Conservation (phyloP, 1,284 basidiomycete genomes). For the Ganoderma meredithae region DNA sequence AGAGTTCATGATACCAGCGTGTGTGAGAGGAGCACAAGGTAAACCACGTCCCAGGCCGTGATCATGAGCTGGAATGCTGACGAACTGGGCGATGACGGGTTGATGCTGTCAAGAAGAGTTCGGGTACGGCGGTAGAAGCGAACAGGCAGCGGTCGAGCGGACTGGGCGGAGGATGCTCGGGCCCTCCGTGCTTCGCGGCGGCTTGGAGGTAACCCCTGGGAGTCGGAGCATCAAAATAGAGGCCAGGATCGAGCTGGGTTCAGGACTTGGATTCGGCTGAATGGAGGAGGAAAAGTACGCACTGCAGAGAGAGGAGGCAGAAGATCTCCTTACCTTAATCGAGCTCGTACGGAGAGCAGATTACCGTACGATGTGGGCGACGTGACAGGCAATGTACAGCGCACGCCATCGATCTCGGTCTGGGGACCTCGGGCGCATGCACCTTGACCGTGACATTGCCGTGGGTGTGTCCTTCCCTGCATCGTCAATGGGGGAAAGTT, state of each 20-base stretch:
- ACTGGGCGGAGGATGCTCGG: background rate
- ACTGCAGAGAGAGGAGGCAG: background rate
- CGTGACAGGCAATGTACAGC: background rate
- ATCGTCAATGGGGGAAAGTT: background rate
- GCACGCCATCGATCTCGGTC: background rate
- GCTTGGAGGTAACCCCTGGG: background rate
- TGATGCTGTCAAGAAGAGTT: background rate
- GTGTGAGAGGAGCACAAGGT: background rate
- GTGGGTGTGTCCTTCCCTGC: background rate
- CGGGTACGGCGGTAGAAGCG: constrained; percentile 1
- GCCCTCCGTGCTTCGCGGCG: constrained; percentile 2
- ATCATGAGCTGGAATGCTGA: background rate
- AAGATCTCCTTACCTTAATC: background rate
- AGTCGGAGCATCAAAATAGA: background rate
- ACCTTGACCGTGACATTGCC: background rate
- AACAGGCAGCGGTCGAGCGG: background rate
- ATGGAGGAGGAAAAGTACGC: background rate
- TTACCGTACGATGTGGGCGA: background rate
- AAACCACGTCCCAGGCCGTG: background rate
- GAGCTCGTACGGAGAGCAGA: background rate
- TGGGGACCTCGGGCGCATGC: background rate
- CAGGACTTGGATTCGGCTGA: background rate
- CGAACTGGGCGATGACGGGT: background rate
- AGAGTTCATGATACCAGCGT: background rate
- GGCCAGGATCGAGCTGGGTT: background rate